Evolutionary conservation across 1,139 yeast genomes (phyloP).

Genomic region (Lodderomyces margitis): DNA sequence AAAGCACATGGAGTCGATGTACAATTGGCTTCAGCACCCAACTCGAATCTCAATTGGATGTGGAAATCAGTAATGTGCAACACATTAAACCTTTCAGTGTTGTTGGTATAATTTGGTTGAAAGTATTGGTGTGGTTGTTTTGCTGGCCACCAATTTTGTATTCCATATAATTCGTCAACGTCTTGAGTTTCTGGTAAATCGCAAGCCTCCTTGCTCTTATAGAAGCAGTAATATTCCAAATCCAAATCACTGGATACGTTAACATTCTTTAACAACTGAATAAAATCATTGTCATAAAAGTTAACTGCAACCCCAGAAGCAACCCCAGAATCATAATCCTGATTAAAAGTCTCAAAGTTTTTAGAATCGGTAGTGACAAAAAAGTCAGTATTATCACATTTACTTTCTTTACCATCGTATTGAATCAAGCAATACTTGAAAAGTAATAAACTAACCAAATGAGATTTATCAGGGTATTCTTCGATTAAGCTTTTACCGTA

Average conservation of each 20-base stretch:
- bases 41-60: conserved; percentile 52
- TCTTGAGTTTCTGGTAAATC: conserved; percentile 30
- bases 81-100: conserved; percentile 48
- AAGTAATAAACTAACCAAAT: conserved; percentile 35
- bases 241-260: conserved; percentile 38
- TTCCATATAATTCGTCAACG: conserved; percentile 24
- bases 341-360: conserved; percentile 18
- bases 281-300: conserved; percentile 41
- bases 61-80: conserved; percentile 68
- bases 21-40: conserved; percentile 64
- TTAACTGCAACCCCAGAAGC: conserved; percentile 25
- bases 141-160: conserved; percentile 33
- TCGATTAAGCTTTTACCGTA: conserved; percentile 29
- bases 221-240: conserved; percentile 35
- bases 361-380: conserved; percentile 36
- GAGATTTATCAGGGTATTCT: conserved; percentile 32
- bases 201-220: conserved; percentile 24
- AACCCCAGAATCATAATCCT: conserved; percentile 24
- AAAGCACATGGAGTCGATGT: conserved; percentile 50
- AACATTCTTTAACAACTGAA: conserved; percentile 35
- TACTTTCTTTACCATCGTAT: conserved; percentile 29
- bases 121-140: conserved; percentile 24
- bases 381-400: conserved; percentile 38
- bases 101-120: conserved; percentile 26
- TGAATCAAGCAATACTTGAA: conserved; percentile 35